Conservation (phyloP, 164 flowering plant species). For the Cinnamomum chago region DNA sequence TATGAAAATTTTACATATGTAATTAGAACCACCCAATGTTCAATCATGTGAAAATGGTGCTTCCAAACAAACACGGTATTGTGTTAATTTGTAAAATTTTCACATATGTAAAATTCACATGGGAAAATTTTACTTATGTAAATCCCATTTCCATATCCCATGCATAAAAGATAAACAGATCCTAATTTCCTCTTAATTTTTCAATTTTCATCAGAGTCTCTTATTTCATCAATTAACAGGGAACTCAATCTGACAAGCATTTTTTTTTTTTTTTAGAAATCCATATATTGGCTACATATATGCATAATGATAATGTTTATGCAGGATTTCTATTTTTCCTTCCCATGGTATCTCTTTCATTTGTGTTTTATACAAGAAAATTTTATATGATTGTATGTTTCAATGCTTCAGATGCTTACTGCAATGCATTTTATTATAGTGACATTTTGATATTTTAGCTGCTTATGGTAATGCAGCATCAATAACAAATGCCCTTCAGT, state of each 20-base stretch:
- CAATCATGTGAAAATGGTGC: too few relatives aligned
- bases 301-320: background rate
- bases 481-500: constrained; percentile 82
- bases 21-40: too few relatives aligned
- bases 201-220: background rate
- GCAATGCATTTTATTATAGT: background rate
- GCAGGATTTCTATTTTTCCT: background rate
- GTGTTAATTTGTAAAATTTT: too few relatives aligned
- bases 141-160: too few relatives aligned
- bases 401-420: background rate
- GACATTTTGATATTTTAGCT: background rate
- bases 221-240: background rate
- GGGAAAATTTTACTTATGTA: too few relatives aligned
- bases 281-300: background rate
- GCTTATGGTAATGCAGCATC: constrained; percentile 34
- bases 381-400: background rate
- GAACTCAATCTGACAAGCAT: background rate
- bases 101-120: too few relatives aligned
- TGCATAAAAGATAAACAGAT: too few relatives aligned
- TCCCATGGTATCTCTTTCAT: background rate
- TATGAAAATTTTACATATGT: too few relatives aligned
- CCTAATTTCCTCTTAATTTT: too few relatives aligned
- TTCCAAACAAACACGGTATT: too few relatives aligned
- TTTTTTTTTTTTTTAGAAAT: background rate
- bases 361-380: background rate